A percentile compares a stretch with the other conserved stretches of the same genome.
Conservation (phyloP, 2,329 filamentous ascomycete genomes). For the Seiridium cupressi region DNA sequence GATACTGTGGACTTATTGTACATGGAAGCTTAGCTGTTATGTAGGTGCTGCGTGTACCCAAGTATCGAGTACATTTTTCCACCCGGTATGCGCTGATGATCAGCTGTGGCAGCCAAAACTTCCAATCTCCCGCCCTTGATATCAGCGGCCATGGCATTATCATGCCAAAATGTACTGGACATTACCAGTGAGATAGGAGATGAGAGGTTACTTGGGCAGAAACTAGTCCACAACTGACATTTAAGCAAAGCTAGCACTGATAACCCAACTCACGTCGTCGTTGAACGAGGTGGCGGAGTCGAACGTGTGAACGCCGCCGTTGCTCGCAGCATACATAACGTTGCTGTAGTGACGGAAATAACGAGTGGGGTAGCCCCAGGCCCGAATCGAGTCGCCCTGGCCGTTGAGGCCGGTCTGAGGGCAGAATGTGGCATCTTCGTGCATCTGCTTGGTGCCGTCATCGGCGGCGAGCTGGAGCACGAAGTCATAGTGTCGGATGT, state of each 20-base stretch:
- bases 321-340: conserved; percentile 24
- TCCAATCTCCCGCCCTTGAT: too few species aligned
- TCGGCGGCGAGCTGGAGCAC: conserved; percentile 45
- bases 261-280: conserved; percentile 51
- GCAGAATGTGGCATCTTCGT: conserved; percentile 64
- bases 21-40: too few species aligned
- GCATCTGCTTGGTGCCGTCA: conserved; percentile 55
- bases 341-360: conserved; percentile 55
- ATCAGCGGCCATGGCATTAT: too few species aligned
- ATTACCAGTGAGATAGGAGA: too few species aligned
- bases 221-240: not conserved
- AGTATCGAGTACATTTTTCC: too few species aligned
- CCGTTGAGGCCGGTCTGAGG: conserved; percentile 49
- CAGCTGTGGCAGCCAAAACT: too few species aligned
- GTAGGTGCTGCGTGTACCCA: too few species aligned
- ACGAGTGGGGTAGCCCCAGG: conserved; percentile 61
- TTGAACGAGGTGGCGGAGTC: conserved; percentile 48
- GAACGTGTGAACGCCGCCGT: conserved; percentile 39
- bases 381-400: conserved; percentile 48
- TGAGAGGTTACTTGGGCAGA: not conserved
- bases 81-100: too few species aligned
- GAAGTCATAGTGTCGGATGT: conserved; percentile 55
- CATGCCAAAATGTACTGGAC: too few species aligned
- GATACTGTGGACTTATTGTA: too few species aligned
- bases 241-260: conserved; percentile 43